phyloP scores from a whole-genome alignment of 345 rosid genomes.

The Heritiera littoralis region DNA sequence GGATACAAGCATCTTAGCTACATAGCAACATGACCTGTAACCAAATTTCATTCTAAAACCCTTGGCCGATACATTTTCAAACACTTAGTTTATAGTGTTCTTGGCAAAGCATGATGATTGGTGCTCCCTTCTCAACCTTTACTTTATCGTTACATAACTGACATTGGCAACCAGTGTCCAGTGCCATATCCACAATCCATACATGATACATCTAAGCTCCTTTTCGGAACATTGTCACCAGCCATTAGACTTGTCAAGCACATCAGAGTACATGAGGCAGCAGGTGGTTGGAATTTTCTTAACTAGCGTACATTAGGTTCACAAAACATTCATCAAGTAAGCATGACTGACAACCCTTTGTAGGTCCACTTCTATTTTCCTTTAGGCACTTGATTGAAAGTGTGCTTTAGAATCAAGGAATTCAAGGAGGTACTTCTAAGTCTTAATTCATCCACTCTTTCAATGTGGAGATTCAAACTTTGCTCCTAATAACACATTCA shows the following conservation, averaged over 20 bases:
- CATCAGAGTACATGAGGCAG: no score
- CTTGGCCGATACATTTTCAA: not conserved
- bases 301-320: not conserved
- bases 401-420: no score
- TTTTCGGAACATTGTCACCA: not conserved
- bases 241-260: no score
- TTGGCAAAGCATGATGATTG: not conserved
- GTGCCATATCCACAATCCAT: not conserved
- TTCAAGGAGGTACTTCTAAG: not conserved
- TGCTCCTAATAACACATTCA: not conserved
- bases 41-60: not conserved
- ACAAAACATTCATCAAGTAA: not conserved
- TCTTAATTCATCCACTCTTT: not conserved
- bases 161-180: not conserved
- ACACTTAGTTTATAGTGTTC: not conserved
- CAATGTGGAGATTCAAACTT: not conserved
- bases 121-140: not conserved
- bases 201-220: not conserved
- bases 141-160: not conserved
- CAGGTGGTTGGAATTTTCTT: not conserved
- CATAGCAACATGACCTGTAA: not conserved
- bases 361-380: not conserved
- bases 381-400: not conserved
- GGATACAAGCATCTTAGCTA: not conserved
- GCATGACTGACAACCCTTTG: not conserved